Evolutionary conservation across 2,329 filamentous ascomycete genomes (phyloP).

Genomic region (Westerdykella sp.): DNA sequence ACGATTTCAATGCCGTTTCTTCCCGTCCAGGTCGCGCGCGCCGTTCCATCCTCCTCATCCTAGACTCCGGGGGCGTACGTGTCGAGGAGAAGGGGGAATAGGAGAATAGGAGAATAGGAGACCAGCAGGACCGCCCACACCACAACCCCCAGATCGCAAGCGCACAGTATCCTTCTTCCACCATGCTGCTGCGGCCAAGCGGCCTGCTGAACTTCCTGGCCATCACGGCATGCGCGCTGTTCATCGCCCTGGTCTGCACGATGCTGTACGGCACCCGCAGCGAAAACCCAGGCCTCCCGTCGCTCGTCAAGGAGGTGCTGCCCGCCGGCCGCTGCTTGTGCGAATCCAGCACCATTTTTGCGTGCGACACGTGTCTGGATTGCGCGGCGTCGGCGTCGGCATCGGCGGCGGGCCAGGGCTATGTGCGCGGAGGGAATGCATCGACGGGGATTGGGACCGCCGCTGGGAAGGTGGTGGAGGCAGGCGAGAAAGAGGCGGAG

Average conservation of each 20-base stretch:
- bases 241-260: slow-evolving; percentile 27
- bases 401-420: slow-evolving; percentile 12
- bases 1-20: no score
- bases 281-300: slow-evolving; percentile 23
- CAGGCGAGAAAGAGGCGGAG: slow-evolving; percentile 5
- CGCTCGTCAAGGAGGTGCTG: slow-evolving; percentile 26
- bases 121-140: no score
- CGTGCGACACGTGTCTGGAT: slow-evolving; percentile 28
- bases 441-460: slow-evolving; percentile 9
- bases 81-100: no score
- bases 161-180: slow-evolving; percentile 4
- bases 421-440: slow-evolving; percentile 2
- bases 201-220: slow-evolving; percentile 23
- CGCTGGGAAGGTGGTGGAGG: background rate
- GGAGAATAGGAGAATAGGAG: no score
- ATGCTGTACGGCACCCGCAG: slow-evolving; percentile 31
- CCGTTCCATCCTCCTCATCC: background rate
- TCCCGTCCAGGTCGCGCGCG: no score
- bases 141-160: no score
- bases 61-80: no score
- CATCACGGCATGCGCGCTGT: slow-evolving; percentile 21
- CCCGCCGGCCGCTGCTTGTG: slow-evolving; percentile 30
- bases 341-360: slow-evolving; percentile 27
- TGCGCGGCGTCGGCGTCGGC: slow-evolving; percentile 12
- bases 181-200: slow-evolving; percentile 24